Percentiles rank a stretch among this genome's conserved stretches.
Evolutionary conservation across 2,329 filamentous ascomycete genomes (phyloP).

Genomic region (Botrytis pseudocinerea): DNA sequence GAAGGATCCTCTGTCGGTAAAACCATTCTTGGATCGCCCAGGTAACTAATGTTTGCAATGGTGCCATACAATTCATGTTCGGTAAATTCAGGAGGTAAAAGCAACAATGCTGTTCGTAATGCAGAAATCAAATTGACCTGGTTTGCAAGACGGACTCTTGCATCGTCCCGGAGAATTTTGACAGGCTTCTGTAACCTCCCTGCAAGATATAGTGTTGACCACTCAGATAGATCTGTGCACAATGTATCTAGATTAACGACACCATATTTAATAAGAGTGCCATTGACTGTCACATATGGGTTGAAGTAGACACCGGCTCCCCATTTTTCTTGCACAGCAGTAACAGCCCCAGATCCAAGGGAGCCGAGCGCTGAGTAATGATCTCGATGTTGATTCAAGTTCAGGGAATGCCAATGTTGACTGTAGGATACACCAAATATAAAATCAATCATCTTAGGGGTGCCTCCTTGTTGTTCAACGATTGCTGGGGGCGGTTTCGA

Average conservation of each 20-base stretch:
- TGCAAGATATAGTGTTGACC: constrained; percentile 95
- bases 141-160: constrained; percentile 87
- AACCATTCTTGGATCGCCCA: constrained; percentile 94
- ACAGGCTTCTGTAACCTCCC: constrained; percentile 95
- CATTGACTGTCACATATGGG: constrained; percentile 90
- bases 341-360: constrained; percentile 81
- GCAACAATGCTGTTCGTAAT: constrained; percentile 81
- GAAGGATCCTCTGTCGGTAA: constrained; percentile 85
- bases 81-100: constrained; percentile 81
- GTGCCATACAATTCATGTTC: constrained; percentile 87
- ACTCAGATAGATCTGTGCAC: constrained; percentile 80
- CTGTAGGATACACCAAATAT: constrained; percentile 94
- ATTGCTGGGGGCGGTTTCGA: constrained; percentile 80
- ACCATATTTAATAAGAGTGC: constrained; percentile 95
- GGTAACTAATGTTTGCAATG: constrained; percentile 89
- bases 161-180: constrained; percentile 94
- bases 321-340: constrained; percentile 79
- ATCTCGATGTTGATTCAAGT: constrained; percentile 81
- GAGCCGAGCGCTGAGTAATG: constrained; percentile 88
- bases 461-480: constrained; percentile 79
- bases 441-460: constrained; percentile 97
- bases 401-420: constrained; percentile 96
- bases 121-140: constrained; percentile 95
- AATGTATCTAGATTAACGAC: constrained; percentile 93
- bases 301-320: constrained; percentile 98